Base-by-base conservation (phyloP, 768 basidiomycete species). In the Kwoniella newhampshirensis region DNA sequence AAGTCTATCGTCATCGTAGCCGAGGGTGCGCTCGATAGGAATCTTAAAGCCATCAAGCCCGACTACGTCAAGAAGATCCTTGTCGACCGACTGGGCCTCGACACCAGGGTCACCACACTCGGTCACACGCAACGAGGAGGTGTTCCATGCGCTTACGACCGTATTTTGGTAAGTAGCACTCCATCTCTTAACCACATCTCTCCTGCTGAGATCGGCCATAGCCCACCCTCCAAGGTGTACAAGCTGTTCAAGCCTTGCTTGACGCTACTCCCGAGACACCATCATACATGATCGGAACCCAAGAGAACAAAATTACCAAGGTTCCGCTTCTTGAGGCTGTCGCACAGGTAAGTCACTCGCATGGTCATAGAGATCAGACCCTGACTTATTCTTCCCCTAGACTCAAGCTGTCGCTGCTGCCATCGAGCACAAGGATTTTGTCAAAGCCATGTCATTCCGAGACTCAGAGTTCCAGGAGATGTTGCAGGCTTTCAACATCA, bases 1-100 rank as follows among this genome's bases (percentile, higher is more conserved):
- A 97, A 94, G 80, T 98, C 94, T 1, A 96, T 99, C 63, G 91
- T 99, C 56, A 96, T 99, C 62, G 87, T 98, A 39, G 94, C 96
- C 1, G 96, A 99, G 78, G 96, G 96, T 21, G 94, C 96, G 9
- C 85, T 88, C 45, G 94, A 98, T 75, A 79, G 81, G 46, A 81
- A 88, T 67, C 83, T 98, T 43, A 86, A 94, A 26, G 91, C 91
- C n/a, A 97, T 99, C 73, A 86, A 82, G 41, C 86, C 91, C 17
- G 89, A 90, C 27, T 85, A 92, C 71, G 85, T 99, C 77, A 98
- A 92, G 78, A 82, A 89, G 20, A 84, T 99, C 35, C 83, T 98
- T 11, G 80, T 87, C 0, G 85, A 96, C 27, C 83, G 87, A 15
- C 83, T 98, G 23, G 88, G 89, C 0, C 84, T 99, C 27, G 96